Percentiles rank a stretch among this genome's conserved stretches.
Evolutionary conservation across 169 alveolate species (phyloP).

Genomic region (Plasmodium cynomolgi): DNA sequence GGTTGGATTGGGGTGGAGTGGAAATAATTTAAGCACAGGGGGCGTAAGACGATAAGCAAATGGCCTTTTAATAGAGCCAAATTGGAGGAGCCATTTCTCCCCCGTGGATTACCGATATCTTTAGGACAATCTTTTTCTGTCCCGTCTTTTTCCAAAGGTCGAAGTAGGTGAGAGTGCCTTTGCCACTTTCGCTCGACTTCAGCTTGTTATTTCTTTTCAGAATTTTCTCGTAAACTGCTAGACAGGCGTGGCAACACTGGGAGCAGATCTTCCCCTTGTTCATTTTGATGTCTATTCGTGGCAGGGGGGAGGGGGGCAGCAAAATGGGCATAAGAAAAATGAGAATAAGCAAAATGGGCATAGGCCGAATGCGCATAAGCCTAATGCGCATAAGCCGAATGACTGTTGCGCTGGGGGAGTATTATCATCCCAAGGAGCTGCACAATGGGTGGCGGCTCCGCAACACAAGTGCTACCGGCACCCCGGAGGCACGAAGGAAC

Average conservation of each 20-base stretch:
- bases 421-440: background rate
- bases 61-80: background rate
- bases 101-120: constrained; percentile 55
- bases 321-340: background rate
- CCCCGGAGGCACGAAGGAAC: background rate
- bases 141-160: constrained; percentile 80
- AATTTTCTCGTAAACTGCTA: constrained; percentile 68
- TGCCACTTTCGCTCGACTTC: background rate
- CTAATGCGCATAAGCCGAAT: background rate
- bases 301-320: background rate
- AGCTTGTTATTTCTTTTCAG: constrained; percentile 43
- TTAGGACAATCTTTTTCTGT: constrained; percentile 86
- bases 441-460: background rate
- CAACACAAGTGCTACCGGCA: background rate
- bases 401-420: background rate
- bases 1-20: background rate
- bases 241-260: constrained; percentile 93
- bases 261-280: constrained; percentile 95
- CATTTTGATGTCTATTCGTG: constrained; percentile 90
- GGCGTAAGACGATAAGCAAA: background rate
- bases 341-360: background rate
- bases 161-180: constrained; percentile 29
- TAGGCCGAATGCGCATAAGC: background rate
- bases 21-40: background rate
- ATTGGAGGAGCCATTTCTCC: background rate